phyloP scores from a whole-genome alignment of 2,329 filamentous ascomycete genomes.

The Fusarium transvaalense region DNA sequence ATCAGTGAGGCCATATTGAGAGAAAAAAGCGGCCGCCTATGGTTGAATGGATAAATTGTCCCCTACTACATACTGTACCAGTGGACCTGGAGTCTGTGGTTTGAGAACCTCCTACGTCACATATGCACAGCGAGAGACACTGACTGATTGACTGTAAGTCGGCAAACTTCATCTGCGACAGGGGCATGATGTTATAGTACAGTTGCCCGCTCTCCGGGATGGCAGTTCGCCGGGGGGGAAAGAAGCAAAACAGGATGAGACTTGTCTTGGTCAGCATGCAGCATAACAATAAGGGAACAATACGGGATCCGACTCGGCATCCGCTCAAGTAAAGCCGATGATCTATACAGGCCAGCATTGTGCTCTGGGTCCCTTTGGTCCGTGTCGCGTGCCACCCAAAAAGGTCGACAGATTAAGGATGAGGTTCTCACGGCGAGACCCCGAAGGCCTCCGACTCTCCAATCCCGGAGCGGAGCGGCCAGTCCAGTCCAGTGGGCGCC shows the following conservation, averaged over 20 bases:
- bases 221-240: not conserved
- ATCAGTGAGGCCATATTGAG: slow-evolving; percentile 48
- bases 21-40: slow-evolving; percentile 35
- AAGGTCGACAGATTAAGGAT: slow-evolving; percentile 1
- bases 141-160: not conserved
- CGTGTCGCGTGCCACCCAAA: slow-evolving; percentile 17
- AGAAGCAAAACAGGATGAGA: slow-evolving; percentile 12
- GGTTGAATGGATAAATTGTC: slow-evolving; percentile 22
- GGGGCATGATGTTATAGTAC: slow-evolving; percentile 10
- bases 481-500: slow-evolving; percentile 26
- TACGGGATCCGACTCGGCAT: not conserved
- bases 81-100: slow-evolving; percentile 24
- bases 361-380: not conserved
- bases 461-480: slow-evolving; percentile 37
- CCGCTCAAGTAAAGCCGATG: not conserved
- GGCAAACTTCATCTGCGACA: slow-evolving; percentile 37
- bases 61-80: slow-evolving; percentile 9
- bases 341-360: slow-evolving; percentile 3
- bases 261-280: slow-evolving; percentile 18
- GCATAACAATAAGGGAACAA: not conserved
- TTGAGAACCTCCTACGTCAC: slow-evolving; percentile 42
- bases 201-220: slow-evolving; percentile 4
- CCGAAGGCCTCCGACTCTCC: slow-evolving; percentile 35
- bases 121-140: slow-evolving; percentile 30
- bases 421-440: slow-evolving; percentile 13